These are phyloP conservation scores for Vitellaria paradoxa DNA, from an alignment of 179 eudicot species.

Conservation along the genomic window DNA sequence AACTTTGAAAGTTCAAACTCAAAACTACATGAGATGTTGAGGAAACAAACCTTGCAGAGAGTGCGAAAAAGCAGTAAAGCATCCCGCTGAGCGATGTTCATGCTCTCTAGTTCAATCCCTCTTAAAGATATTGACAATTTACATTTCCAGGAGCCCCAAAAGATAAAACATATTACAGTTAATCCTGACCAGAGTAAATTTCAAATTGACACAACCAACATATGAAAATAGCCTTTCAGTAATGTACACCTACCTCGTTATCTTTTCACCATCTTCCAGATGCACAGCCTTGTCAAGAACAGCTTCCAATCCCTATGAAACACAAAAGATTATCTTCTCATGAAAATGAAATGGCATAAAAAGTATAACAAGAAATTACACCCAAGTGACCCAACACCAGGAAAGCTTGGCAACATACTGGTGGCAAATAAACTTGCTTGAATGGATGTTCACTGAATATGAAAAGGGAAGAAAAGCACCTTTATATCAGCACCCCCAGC, in stretches of 20 bases:
- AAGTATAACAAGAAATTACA: conserved; percentile 5
- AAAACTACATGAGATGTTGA: background rate
- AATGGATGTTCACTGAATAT: too few species aligned
- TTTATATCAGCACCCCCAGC: conserved; percentile 97
- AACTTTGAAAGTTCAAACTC: conserved; percentile 15
- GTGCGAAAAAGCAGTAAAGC: conserved; percentile 93
- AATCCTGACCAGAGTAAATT: background rate
- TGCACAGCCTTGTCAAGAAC: conserved; percentile 96
- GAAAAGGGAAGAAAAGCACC: conserved; percentile 33
- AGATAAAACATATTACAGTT: conserved; percentile 13
- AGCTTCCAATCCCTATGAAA: conserved; percentile 88
- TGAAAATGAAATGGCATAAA: conserved; percentile 5
- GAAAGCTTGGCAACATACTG: background rate
- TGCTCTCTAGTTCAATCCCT: conserved; percentile 82
- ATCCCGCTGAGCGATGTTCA: conserved; percentile 85
- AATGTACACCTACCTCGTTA: conserved; percentile 48
- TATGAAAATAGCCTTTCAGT: background rate
- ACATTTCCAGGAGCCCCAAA: conserved; percentile 7
- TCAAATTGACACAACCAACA: background rate
- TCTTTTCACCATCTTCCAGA: conserved; percentile 84
- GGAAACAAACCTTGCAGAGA: conserved; percentile 87
- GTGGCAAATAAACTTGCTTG: background rate
- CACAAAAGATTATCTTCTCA: conserved; percentile 9
- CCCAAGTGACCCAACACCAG: background rate
- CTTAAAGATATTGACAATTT: conserved; percentile 28